phyloP scores from a whole-genome alignment of 352 stramenopile species.

The Elongisporangium anandrum region DNA sequence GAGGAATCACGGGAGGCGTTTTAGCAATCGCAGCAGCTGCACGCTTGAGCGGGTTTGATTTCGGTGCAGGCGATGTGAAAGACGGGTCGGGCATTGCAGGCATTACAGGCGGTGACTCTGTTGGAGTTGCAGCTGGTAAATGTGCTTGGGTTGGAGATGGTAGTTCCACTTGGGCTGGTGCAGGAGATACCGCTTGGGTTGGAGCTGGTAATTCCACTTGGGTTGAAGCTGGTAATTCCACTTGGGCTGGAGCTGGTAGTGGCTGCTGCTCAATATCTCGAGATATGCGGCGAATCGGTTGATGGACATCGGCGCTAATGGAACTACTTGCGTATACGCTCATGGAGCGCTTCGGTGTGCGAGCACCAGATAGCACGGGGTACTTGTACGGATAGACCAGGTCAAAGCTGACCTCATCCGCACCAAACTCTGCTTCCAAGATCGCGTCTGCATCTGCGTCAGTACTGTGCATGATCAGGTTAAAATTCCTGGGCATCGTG shows the following conservation, averaged over 20 bases:
- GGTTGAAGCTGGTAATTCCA: background rate
- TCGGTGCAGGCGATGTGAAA: background rate
- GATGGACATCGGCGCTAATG: background rate
- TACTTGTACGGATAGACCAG: background rate
- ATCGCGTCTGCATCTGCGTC: background rate
- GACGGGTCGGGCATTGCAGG: background rate
- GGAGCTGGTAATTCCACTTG: background rate
- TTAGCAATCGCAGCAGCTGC: background rate
- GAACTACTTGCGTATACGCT: background rate
- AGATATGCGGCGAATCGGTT: background rate
- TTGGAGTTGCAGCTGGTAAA: background rate
- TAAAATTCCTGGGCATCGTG: background rate
- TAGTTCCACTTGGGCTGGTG: background rate
- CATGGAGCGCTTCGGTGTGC: background rate
- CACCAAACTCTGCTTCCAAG: background rate
- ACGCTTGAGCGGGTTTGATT: background rate
- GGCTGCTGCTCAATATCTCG: background rate
- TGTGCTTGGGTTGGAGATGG: background rate
- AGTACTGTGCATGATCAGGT: background rate
- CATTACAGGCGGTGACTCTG: background rate
- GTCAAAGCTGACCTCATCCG: background rate
- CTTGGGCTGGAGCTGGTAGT: background rate
- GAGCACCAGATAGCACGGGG: background rate
- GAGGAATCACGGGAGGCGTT: background rate
- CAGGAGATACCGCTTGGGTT: background rate